phyloP scores from a whole-genome alignment of 768 basidiomycete genomes.

The Strobilomyces echinocephalus region DNA sequence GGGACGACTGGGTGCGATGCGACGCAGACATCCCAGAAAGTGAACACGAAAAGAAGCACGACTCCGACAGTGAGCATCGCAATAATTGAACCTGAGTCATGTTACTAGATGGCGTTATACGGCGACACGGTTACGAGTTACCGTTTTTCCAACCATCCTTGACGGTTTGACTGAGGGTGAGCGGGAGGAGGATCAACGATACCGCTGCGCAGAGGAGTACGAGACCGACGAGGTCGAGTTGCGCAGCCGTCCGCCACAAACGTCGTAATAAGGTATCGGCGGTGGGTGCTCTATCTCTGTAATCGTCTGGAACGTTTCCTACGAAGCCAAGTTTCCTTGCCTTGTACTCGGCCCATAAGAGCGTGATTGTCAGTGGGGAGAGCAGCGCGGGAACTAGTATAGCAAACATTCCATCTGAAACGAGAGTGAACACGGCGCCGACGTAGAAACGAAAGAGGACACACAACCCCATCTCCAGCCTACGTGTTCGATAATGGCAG shows the following conservation, averaged over 20 bases:
- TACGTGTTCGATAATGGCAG: not conserved
- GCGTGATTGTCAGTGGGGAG: not conserved
- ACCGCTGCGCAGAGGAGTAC: not conserved
- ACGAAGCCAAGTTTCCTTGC: not conserved
- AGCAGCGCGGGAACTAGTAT: not conserved
- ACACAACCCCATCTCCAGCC: not conserved
- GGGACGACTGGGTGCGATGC: not conserved
- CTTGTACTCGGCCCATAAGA: not conserved
- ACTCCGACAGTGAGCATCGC: not conserved
- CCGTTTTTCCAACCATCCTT: not conserved
- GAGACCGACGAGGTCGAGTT: not conserved
- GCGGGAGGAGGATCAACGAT: not conserved
- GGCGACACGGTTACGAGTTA: not conserved
- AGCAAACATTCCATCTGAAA: not conserved
- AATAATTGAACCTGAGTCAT: not conserved
- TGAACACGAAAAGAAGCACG: not conserved
- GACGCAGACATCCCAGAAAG: not conserved
- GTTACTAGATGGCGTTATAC: not conserved
- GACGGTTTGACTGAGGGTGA: not conserved
- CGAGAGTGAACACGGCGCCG: not conserved
- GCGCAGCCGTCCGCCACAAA: not conserved
- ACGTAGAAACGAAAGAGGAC: not conserved
- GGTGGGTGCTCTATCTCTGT: not conserved
- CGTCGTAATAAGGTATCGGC: not conserved
- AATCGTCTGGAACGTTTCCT: not conserved